These are phyloP conservation scores for Thelephora terrestris DNA, from an alignment of 1,284 basidiomycete genomes.

Conservation along the genomic window DNA sequence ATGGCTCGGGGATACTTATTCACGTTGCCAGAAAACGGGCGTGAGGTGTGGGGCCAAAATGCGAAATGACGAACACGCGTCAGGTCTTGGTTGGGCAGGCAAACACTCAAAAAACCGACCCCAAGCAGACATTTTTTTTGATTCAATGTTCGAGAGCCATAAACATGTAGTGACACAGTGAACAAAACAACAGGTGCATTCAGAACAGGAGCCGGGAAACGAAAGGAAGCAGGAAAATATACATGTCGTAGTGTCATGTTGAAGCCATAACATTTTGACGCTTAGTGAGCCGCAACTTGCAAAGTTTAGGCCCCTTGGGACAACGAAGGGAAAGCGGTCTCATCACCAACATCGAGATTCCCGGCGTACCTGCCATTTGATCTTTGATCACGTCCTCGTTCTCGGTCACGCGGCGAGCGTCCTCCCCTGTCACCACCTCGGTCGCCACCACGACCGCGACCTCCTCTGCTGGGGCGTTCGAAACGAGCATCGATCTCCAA, in stretches of 20 bases:
- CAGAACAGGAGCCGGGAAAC: neutral
- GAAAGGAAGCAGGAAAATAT: neutral
- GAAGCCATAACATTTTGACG: no score
- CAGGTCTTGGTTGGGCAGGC: neutral
- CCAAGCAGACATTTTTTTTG: neutral
- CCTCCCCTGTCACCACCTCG: constrained; percentile 23
- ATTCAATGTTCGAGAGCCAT: neutral
- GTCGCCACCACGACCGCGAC: constrained; percentile 32
- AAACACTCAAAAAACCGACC: neutral
- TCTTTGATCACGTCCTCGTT: constrained; percentile 33
- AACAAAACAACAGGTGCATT: neutral
- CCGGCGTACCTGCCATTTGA: constrained; percentile 25
- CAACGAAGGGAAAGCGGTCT: constrained; percentile 78
- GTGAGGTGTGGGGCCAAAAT: neutral
- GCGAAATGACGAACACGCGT: no score
- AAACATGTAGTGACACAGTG: neutral
- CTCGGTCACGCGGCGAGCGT: constrained; percentile 21
- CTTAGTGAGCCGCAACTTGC: no score
- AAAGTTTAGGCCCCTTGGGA: constrained; percentile 29
- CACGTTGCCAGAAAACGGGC: neutral
- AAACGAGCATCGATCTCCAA: constrained; percentile 73
- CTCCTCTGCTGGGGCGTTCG: constrained; percentile 57
- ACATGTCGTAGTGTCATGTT: neutral
- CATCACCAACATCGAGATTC: constrained; percentile 61
- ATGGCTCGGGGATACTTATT: constrained; percentile 9